A percentile compares a stretch with the other conserved stretches of the same genome.
Conservation (phyloP, 2,329 filamentous ascomycete genomes). For the Fusarium fracticaudum region DNA sequence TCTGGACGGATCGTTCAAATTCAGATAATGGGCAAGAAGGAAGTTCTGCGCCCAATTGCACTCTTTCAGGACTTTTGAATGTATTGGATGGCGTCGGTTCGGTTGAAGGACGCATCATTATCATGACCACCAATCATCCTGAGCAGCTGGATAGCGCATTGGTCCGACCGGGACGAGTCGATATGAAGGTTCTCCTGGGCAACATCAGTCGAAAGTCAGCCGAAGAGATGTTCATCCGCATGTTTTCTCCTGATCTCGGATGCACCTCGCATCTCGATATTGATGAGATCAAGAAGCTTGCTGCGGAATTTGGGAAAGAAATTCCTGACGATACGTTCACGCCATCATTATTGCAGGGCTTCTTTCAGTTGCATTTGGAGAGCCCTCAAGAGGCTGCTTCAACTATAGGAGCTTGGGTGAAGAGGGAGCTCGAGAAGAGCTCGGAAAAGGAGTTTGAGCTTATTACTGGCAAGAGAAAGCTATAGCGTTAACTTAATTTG, state of each 20-base stretch:
- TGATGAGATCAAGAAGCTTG: slow-evolving; percentile 55
- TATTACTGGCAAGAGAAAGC: slow-evolving; percentile 16
- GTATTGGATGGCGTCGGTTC: slow-evolving; percentile 76
- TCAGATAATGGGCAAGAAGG: slow-evolving; percentile 29
- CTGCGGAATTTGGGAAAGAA: slow-evolving; percentile 62
- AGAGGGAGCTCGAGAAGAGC: slow-evolving; percentile 45
- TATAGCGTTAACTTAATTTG: slow-evolving; percentile 5
- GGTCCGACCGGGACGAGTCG: slow-evolving; percentile 72
- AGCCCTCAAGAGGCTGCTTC: slow-evolving; percentile 50
- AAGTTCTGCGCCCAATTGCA: slow-evolving; percentile 47
- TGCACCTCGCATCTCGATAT: slow-evolving; percentile 38
- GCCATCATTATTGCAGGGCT: slow-evolving; percentile 61
- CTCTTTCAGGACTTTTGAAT: slow-evolving; percentile 74
- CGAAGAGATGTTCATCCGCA: slow-evolving; percentile 58
- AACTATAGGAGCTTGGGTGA: slow-evolving; percentile 50
- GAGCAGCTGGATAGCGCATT: slow-evolving; percentile 73
- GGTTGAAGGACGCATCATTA: slow-evolving; percentile 74
- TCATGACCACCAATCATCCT: slow-evolving; percentile 78
- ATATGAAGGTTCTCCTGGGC: slow-evolving; percentile 68
- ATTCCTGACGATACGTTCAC: slow-evolving; percentile 60
- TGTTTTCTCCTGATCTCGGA: slow-evolving; percentile 52
- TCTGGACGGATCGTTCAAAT: slow-evolving; percentile 44
- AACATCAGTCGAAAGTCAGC: slow-evolving; percentile 56
- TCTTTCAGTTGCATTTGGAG: slow-evolving; percentile 55
- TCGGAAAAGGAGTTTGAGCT: slow-evolving; percentile 47